These are phyloP conservation scores for Brassica balearica DNA, from an alignment of 441 rosid genomes.

Conservation along the genomic window DNA sequence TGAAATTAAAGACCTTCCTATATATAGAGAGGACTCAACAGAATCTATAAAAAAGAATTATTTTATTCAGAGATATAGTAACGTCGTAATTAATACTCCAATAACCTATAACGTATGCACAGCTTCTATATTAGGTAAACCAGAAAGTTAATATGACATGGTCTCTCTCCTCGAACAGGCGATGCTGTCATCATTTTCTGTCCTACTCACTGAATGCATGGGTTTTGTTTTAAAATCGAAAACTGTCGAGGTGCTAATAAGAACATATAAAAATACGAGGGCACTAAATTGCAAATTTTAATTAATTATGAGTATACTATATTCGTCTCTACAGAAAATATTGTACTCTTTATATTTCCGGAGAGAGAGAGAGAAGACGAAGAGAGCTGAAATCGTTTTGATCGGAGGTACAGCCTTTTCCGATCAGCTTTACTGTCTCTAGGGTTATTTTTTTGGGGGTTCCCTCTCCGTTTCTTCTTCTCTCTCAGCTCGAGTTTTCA, in stretches of 20 bases:
- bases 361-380: conserved; percentile 37
- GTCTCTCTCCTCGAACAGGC: not conserved
- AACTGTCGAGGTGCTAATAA: not conserved
- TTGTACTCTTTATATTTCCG: not conserved
- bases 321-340: conserved; percentile 11
- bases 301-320: conserved; percentile 15
- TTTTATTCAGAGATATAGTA: not conserved
- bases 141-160: not conserved
- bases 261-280: not conserved
- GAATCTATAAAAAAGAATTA: not conserved
- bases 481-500: conserved; percentile 15
- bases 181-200: conserved; percentile 12
- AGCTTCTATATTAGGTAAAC: not conserved
- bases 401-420: conserved; percentile 40
- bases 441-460: not conserved
- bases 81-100: no score
- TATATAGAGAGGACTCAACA: not conserved
- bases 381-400: conserved; percentile 15
- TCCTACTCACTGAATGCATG: not conserved
- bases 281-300: conserved; percentile 14
- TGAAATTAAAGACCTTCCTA: not conserved
- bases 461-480: not conserved
- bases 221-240: not conserved
- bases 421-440: conserved; percentile 19
- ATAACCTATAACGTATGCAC: not conserved